phyloP scores from a whole-genome alignment of 179 eudicot species.

The Actinidia arguta region DNA sequence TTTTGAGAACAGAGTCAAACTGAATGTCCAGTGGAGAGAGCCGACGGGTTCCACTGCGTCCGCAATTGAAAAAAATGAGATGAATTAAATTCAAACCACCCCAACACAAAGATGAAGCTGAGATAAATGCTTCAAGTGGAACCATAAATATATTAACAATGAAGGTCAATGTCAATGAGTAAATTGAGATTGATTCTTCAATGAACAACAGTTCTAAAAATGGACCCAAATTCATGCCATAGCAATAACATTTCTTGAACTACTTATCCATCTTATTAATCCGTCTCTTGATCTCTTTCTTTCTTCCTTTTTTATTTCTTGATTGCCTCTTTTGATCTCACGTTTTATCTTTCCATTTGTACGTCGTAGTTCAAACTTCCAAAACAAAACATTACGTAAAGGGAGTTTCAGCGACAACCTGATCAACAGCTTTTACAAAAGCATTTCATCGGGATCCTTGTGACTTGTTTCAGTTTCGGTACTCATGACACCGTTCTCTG shows the following conservation, averaged over 20 bases:
- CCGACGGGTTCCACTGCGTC: too few relatives aligned
- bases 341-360: slow-evolving; percentile 50
- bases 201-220: background rate
- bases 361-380: slow-evolving; percentile 33
- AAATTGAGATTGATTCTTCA: background rate
- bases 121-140: background rate
- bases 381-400: slow-evolving; percentile 29
- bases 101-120: slow-evolving; percentile 8
- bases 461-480: slow-evolving; percentile 26
- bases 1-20: too few relatives aligned
- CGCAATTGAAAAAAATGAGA: background rate
- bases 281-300: slow-evolving; percentile 29
- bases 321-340: too few relatives aligned
- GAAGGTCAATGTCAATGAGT: background rate
- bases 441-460: slow-evolving; percentile 36
- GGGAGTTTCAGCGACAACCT: slow-evolving; percentile 18
- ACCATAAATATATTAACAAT: background rate
- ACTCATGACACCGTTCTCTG: slow-evolving; percentile 37
- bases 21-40: too few relatives aligned
- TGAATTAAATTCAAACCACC: background rate
- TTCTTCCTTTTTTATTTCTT: too few relatives aligned
- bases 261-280: background rate
- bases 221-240: background rate
- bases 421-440: slow-evolving; percentile 33
- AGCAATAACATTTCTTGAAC: background rate